Evolutionary conservation across 139 green algal genomes (phyloP), one percentile per base, ranked within the genome.

Genomic region (Spirogloea muscicola): DNA sequence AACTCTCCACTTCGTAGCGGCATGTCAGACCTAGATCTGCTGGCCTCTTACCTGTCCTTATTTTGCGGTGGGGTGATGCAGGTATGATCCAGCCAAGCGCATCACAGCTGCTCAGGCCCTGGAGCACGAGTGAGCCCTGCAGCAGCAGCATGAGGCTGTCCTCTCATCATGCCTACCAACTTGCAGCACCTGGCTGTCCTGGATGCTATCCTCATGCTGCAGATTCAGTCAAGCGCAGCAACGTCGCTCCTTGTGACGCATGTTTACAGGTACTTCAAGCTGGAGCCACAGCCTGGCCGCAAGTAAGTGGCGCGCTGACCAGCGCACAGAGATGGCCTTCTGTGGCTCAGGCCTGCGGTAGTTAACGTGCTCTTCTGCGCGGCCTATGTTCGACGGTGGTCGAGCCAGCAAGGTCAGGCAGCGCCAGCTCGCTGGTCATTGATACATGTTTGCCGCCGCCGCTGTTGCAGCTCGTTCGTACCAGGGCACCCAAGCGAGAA

Each of bases 91-190:
- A 18, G 43, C 40, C 18, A 78, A 78, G 39, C 37, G 69, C 18
- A 67, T 78, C 7, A 78, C 69, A 13, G 69, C 69, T 60, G 69
- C 27, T 25, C 69, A 78, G 62, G 41, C 69, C 3, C 63, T 78
- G 16, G 62, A 78, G 69, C 69, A 78, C n/a, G 69, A 78, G 61
- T 74, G 46, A 70, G 66, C 69, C 13, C 13, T 18, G n/a, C n/a
- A n/a, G n/a, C n/a, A n/a, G n/a, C n/a, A n/a, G n/a, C n/a, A n/a
- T n/a, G n/a, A n/a, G n/a, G n/a, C n/a, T n/a, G n/a, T n/a, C n/a
- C n/a, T n/a, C n/a, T n/a, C n/a, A n/a, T n/a, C n/a, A n/a, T n/a
- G n/a, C n/a, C n/a, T n/a, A n/a, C n/a, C n/a, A n/a, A n/a, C n/a
- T n/a, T n/a, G n/a, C n/a, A n/a, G n/a, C n/a, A n/a, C n/a, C n/a